These are phyloP conservation scores for Zygoascus bituminiphila DNA, from an alignment of 805 yeast species.

Conservation along the genomic window DNA sequence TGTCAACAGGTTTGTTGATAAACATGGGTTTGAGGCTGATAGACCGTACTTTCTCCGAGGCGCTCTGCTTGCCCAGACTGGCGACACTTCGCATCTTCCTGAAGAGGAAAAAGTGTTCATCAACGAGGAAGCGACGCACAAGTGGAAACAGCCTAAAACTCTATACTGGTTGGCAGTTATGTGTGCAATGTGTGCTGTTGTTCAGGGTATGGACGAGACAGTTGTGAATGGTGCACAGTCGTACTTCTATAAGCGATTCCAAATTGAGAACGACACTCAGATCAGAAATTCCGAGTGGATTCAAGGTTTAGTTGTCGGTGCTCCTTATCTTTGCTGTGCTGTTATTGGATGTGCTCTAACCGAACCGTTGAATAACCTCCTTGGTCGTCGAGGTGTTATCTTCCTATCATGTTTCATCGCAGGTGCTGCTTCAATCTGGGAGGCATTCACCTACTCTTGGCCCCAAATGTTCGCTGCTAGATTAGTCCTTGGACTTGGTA, in stretches of 20 bases:
- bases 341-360: constrained; percentile 49
- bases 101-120: constrained; percentile 27
- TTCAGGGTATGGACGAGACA: constrained; percentile 70
- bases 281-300: constrained; percentile 26
- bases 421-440: constrained; percentile 55
- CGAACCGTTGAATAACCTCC: constrained; percentile 40
- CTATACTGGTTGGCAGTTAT: constrained; percentile 44
- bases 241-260: constrained; percentile 26
- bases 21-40: constrained; percentile 23
- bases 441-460: constrained; percentile 53
- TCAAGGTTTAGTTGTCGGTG: constrained; percentile 55
- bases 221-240: constrained; percentile 61
- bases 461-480: constrained; percentile 54
- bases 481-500: constrained; percentile 52
- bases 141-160: constrained; percentile 36
- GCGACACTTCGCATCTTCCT: constrained; percentile 32
- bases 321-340: constrained; percentile 57
- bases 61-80: constrained; percentile 49
- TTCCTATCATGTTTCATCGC: constrained; percentile 51
- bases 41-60: constrained; percentile 33
- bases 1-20: constrained; percentile 19
- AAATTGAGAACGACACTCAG: constrained; percentile 6
- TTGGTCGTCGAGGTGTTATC: constrained; percentile 56
- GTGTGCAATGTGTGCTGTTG: constrained; percentile 60
- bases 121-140: constrained; percentile 40